A percentile compares a stretch with the other conserved stretches of the same genome.
Evolutionary conservation across 2,329 filamentous ascomycete genomes (phyloP).

Genomic region (Simplicillium aogashimaense): DNA sequence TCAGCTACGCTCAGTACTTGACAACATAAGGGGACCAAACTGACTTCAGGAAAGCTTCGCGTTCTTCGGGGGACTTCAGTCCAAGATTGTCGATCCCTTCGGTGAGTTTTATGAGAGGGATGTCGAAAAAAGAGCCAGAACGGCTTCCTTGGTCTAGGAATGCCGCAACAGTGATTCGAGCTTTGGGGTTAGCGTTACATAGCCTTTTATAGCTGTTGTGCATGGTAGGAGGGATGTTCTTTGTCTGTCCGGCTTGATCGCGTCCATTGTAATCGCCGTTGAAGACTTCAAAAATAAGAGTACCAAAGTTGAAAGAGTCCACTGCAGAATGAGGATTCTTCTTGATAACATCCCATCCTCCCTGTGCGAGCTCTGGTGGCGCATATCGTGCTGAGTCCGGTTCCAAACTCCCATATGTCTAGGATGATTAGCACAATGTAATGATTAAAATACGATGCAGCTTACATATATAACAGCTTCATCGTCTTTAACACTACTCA

Average conservation of each 20-base stretch:
- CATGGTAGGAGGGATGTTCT: slow-evolving; percentile 79
- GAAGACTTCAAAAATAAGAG: slow-evolving; percentile 81
- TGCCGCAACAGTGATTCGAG: slow-evolving; percentile 70
- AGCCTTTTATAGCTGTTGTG: slow-evolving; percentile 85
- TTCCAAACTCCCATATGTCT: slow-evolving; percentile 80
- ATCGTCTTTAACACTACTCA: slow-evolving; percentile 94
- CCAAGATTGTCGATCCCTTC: slow-evolving; percentile 90
- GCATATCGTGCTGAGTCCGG: slow-evolving; percentile 79
- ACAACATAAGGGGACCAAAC: slow-evolving; percentile 15
- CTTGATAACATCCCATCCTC: slow-evolving; percentile 89
- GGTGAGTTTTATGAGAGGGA: slow-evolving; percentile 80
- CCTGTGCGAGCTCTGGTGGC: slow-evolving; percentile 74
- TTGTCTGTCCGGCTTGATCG: slow-evolving; percentile 78
- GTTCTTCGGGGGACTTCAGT: slow-evolving; percentile 74
- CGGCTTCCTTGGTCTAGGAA: slow-evolving; percentile 86
- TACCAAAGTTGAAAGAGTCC: slow-evolving; percentile 80
- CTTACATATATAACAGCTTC: slow-evolving; percentile 79
- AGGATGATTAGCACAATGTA: not conserved
- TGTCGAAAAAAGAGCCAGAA: slow-evolving; percentile 82
- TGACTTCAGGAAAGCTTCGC: slow-evolving; percentile 71
- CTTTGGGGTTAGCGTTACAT: slow-evolving; percentile 80
- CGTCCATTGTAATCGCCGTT: slow-evolving; percentile 69
- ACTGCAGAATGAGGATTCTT: slow-evolving; percentile 70
- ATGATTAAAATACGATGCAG: not conserved
- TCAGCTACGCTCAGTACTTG: slow-evolving; percentile 12